phyloP scores from a whole-genome alignment of 208 protist species.

The Plasmodiophora brassicae region DNA sequence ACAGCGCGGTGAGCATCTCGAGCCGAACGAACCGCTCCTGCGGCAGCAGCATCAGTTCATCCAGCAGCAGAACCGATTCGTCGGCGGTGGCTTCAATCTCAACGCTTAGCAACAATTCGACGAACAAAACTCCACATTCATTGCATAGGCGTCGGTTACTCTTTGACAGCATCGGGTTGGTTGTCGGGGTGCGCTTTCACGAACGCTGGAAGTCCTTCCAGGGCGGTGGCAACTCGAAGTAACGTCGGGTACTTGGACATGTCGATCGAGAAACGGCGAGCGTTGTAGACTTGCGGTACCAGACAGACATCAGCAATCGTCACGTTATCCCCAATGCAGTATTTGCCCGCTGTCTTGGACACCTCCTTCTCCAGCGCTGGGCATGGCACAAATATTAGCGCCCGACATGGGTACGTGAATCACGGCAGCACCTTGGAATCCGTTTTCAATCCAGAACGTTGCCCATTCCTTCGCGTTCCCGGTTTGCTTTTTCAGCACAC shows the following conservation, averaged over 20 bases:
- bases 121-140: not conserved
- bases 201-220: conserved; percentile 55
- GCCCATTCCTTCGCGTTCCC: not conserved
- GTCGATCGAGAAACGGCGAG: conserved; percentile 65
- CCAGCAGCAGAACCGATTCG: conserved; percentile 36
- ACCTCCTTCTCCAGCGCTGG: conserved; percentile 58
- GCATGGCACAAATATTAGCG: too few relatives aligned
- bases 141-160: not conserved
- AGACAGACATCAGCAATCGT: conserved; percentile 69
- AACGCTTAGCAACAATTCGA: conserved; percentile 12
- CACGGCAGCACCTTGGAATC: too few relatives aligned
- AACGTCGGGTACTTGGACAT: conserved; percentile 60
- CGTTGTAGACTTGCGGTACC: conserved; percentile 75
- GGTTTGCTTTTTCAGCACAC: conserved; percentile 45
- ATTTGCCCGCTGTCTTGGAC: conserved; percentile 59
- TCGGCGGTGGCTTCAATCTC: conserved; percentile 46
- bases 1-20: not conserved
- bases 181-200: conserved; percentile 52
- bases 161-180: conserved; percentile 58
- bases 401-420: too few relatives aligned
- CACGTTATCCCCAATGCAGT: conserved; percentile 67
- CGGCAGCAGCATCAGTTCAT: conserved; percentile 23
- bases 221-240: conserved; percentile 43
- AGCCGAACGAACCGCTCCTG: not conserved
- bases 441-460: too few relatives aligned